Percentiles rank a stretch among this genome's conserved stretches.
Evolutionary conservation across 208 protist species (phyloP).

Genomic region (Leishmania guyanensis): DNA sequence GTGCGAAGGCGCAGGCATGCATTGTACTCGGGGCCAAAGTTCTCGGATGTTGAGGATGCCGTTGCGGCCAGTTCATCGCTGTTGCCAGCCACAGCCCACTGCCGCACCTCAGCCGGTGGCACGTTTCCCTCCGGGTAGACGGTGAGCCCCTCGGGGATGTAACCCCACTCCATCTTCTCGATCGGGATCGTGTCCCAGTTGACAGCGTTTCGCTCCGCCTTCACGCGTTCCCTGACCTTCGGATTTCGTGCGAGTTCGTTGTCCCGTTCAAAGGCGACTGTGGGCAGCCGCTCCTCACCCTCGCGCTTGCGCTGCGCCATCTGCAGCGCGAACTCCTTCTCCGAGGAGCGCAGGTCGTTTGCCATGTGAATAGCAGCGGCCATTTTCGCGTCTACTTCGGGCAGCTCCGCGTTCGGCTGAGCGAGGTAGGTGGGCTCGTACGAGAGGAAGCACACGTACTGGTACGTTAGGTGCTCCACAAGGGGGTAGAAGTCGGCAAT

Average conservation of each 20-base stretch:
- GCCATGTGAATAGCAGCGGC: conserved; percentile 59
- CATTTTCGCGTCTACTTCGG: conserved; percentile 31
- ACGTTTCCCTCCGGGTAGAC: conserved; percentile 63
- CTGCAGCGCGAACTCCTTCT: conserved; percentile 68
- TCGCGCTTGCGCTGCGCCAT: conserved; percentile 56
- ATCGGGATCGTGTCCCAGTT: conserved; percentile 43
- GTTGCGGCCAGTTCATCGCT: not conserved
- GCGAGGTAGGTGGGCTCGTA: conserved; percentile 62
- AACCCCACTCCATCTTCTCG: conserved; percentile 68
- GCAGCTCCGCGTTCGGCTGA: conserved; percentile 29
- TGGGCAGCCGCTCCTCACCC: conserved; percentile 66
- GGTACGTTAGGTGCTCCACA: conserved; percentile 91
- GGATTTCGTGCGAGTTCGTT: conserved; percentile 10
- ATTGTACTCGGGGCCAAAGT: conserved; percentile 47
- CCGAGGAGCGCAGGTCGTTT: conserved; percentile 72
- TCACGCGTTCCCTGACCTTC: not conserved
- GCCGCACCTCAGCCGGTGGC: not conserved
- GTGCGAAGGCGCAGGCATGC: conserved; percentile 40
- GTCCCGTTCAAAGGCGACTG: conserved; percentile 42
- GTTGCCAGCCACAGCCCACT: not conserved
- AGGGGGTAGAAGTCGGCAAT: conserved; percentile 79
- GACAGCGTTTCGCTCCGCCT: conserved; percentile 11
- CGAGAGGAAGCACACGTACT: conserved; percentile 94
- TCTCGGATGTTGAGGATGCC: not conserved
- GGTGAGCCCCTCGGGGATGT: conserved; percentile 80